A percentile compares a stretch with the other conserved stretches of the same genome.
Evolutionary conservation across 306 rosid species (phyloP).

Genomic region (Vigna unguiculata): DNA sequence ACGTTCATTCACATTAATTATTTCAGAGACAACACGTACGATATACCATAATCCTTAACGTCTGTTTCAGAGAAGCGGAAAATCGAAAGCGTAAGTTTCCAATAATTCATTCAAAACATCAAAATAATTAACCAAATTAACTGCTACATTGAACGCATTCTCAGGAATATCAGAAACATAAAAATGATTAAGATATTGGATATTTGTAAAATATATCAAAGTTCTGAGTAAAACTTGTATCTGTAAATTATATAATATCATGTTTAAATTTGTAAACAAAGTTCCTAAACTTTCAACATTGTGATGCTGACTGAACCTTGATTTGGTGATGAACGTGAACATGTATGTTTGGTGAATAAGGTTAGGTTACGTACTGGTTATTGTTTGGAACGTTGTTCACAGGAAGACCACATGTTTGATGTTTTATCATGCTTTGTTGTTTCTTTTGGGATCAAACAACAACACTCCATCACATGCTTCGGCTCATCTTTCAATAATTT

Average conservation of each 20-base stretch:
- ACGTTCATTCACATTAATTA: too few relatives aligned
- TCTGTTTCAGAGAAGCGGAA: neutral
- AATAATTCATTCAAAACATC: too few relatives aligned
- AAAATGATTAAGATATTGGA: too few relatives aligned
- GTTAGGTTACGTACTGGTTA: neutral
- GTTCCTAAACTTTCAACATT: neutral
- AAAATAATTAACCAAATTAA: neutral
- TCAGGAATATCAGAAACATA: too few relatives aligned
- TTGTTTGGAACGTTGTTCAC: constrained; percentile 12
- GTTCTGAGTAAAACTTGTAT: too few relatives aligned
- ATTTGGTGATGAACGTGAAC: neutral
- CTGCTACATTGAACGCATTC: neutral
- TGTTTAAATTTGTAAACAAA: too few relatives aligned
- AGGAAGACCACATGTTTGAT: constrained; percentile 39
- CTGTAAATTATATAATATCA: too few relatives aligned
- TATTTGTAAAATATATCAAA: too few relatives aligned
- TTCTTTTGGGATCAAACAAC: constrained; percentile 29
- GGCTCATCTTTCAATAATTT: neutral
- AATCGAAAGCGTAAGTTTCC: neutral
- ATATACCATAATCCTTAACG: too few relatives aligned
- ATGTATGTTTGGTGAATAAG: neutral
- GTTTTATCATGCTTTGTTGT: constrained; percentile 21
- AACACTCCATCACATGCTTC: constrained; percentile 15
- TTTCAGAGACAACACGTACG: neutral
- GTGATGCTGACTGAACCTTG: neutral